phyloP scores from a whole-genome alignment of 228 moss, liverwort and hornwort genomes.

The Sphagnum fallax region DNA sequence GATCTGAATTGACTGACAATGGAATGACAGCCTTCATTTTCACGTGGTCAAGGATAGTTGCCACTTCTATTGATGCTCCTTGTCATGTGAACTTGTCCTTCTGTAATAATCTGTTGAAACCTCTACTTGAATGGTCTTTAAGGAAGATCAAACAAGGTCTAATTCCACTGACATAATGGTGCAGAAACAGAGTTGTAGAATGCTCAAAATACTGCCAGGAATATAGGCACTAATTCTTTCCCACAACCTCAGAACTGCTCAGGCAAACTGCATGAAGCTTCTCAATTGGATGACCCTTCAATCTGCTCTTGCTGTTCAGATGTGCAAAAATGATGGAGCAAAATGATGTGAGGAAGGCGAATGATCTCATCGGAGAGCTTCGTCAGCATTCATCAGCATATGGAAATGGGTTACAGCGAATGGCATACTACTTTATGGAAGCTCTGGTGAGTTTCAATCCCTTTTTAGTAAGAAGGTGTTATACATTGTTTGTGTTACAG shows the following conservation, averaged over 20 bases:
- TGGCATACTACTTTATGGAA: slow-evolving; percentile 71
- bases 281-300: background rate
- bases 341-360: slow-evolving; percentile 55
- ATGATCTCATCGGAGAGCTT: slow-evolving; percentile 56
- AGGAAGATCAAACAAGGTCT: too few species aligned
- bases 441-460: slow-evolving; percentile 32
- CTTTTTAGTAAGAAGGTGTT: background rate
- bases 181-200: background rate
- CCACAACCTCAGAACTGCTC: background rate
- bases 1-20: too few species aligned
- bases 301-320: slow-evolving; percentile 13
- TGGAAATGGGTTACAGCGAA: slow-evolving; percentile 63
- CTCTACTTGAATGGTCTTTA: too few species aligned
- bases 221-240: background rate
- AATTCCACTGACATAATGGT: background rate
- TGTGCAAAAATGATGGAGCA: slow-evolving; percentile 81
- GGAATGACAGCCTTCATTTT: background rate
- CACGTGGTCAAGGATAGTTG: background rate
- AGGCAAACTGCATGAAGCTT: background rate
- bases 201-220: background rate
- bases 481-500: background rate
- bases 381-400: slow-evolving; percentile 46
- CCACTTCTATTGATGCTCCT: too few species aligned
- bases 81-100: background rate
- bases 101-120: background rate